These are phyloP conservation scores for Ustilago sp. DNA, from an alignment of 1,284 basidiomycete species.

Conservation along the genomic window DNA sequence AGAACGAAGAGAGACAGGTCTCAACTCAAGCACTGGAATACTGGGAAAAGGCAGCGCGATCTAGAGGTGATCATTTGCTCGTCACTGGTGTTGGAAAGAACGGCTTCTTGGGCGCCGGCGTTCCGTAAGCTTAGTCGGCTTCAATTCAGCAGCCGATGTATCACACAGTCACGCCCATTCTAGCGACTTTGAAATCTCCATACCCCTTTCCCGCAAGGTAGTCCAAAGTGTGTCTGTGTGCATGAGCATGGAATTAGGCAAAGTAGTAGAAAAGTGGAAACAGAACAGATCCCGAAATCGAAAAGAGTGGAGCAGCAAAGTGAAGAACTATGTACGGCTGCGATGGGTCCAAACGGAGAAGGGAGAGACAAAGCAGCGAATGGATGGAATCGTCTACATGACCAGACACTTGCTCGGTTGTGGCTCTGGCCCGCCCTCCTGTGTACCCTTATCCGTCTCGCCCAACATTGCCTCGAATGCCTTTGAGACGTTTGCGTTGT, in stretches of 20 bases:
- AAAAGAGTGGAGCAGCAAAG: background rate
- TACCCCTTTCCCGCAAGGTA: background rate
- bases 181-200: background rate
- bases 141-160: background rate
- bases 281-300: background rate
- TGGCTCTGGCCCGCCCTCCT: slow-evolving; percentile 61
- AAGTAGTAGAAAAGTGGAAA: slow-evolving; percentile 2
- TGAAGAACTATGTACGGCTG: background rate
- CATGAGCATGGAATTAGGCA: slow-evolving; percentile 8
- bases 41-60: slow-evolving; percentile 33
- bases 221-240: background rate
- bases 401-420: slow-evolving; percentile 64
- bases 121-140: slow-evolving; percentile 7
- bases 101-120: slow-evolving; percentile 24
- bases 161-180: background rate
- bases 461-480: slow-evolving; percentile 67
- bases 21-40: slow-evolving; percentile 18
- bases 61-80: slow-evolving; percentile 45
- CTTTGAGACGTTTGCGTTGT: slow-evolving; percentile 67
- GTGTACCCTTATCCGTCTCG: slow-evolving; percentile 63
- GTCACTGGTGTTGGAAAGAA: slow-evolving; percentile 42
- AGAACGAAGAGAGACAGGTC: background rate
- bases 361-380: slow-evolving; percentile 1
- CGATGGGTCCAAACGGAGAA: background rate
- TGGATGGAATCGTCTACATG: slow-evolving; percentile 42